Conservation (phyloP, 2,329 filamentous ascomycete species). For the Fusarium sp. region DNA sequence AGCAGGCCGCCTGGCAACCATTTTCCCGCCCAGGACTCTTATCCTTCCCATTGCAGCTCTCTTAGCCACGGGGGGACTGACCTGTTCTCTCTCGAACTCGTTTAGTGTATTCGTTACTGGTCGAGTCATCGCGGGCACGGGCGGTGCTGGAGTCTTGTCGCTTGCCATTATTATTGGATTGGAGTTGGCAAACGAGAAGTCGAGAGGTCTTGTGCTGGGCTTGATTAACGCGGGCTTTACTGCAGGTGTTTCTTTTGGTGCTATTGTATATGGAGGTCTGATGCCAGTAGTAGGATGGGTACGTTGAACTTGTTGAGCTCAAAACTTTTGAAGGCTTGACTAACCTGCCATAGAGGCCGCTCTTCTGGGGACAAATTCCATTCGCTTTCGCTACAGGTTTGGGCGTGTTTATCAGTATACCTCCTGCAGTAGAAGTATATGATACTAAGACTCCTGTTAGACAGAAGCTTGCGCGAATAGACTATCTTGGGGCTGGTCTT, state of each 20-base stretch:
- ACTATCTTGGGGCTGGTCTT: slow-evolving; percentile 79
- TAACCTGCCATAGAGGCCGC: slow-evolving; percentile 64
- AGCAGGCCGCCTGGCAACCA: slow-evolving; percentile 76
- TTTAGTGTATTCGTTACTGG: slow-evolving; percentile 76
- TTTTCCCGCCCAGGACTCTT: slow-evolving; percentile 77
- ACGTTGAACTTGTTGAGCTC: slow-evolving; percentile 45
- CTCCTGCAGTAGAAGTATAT: slow-evolving; percentile 50
- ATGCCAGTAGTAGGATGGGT: slow-evolving; percentile 78
- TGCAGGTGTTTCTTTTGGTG: slow-evolving; percentile 76
- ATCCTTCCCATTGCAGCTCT: slow-evolving; percentile 70
- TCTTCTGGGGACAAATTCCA: slow-evolving; percentile 81
- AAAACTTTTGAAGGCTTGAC: background rate
- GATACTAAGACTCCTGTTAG: slow-evolving; percentile 50
- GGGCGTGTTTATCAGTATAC: slow-evolving; percentile 74
- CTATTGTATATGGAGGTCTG: slow-evolving; percentile 75
- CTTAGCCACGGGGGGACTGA: slow-evolving; percentile 71
- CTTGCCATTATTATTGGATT: slow-evolving; percentile 81
- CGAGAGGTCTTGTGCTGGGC: slow-evolving; percentile 79
- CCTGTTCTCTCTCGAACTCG: slow-evolving; percentile 71
- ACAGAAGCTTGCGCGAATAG: slow-evolving; percentile 73
- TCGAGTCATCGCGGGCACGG: slow-evolving; percentile 75
- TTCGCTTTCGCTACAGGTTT: slow-evolving; percentile 71
- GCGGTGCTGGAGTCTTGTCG: slow-evolving; percentile 78
- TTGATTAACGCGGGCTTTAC: slow-evolving; percentile 80
- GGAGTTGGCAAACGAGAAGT: slow-evolving; percentile 75